Conservation (phyloP, 1,284 basidiomycete genomes). For the Marasmius fiardii region DNA sequence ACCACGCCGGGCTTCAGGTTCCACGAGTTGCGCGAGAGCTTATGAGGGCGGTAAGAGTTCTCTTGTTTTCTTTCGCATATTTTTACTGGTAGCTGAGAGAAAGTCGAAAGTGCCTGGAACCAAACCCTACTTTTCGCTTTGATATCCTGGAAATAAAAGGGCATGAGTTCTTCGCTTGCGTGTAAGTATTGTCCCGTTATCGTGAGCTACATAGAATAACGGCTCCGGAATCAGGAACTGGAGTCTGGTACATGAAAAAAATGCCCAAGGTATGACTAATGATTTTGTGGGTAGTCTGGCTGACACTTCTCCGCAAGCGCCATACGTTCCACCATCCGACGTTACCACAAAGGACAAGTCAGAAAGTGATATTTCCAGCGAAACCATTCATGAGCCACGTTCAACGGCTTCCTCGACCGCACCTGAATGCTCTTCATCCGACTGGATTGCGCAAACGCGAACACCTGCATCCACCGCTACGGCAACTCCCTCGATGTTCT, state of each 20-base stretch:
- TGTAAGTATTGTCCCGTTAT: conserved; percentile 31
- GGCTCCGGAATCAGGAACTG: conserved; percentile 32
- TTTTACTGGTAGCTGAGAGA: neutral
- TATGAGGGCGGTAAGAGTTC: conserved; percentile 32
- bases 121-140: conserved; percentile 46
- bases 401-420: neutral
- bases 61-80: neutral
- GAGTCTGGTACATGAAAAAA: conserved; percentile 28
- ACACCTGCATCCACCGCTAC: neutral
- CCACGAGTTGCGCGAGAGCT: conserved; percentile 31
- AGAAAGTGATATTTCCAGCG: too few species aligned
- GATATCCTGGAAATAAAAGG: conserved; percentile 34
- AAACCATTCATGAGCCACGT: neutral
- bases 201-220: neutral
- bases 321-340: neutral
- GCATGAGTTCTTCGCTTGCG: conserved; percentile 42
- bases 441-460: neutral
- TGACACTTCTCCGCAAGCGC: neutral
- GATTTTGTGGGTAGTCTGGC: neutral
- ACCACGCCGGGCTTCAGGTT: neutral
- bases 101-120: conserved; percentile 45
- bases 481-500: conserved; percentile 9
- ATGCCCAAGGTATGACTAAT: neutral
- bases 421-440: neutral
- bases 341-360: too few species aligned